Evolutionary conservation across 257 asterid genomes (phyloP), one percentile per base, ranked within the genome.

Genomic region (Solanum appendiculatum): DNA sequence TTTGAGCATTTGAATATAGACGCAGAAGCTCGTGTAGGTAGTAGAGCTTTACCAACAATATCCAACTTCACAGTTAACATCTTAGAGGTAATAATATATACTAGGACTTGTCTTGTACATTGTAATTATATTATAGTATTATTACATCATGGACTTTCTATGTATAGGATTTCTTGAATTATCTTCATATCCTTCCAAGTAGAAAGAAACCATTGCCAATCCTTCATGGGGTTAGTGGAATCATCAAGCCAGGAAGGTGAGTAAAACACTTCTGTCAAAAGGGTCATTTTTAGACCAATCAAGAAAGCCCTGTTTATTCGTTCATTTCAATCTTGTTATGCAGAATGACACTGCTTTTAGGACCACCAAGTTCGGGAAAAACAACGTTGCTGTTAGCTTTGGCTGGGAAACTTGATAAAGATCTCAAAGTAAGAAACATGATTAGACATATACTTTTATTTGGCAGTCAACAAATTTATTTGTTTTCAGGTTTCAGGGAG

Each of bases 331-430:
- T 70, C 88, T 92, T 69, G 51, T 83, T 89, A 74, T 85, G 90
- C 89, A 95, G 98, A 89, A 91, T 94, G 96, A 90, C 95, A 0
- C 89, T 96, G 85, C 98, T 96, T 77, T 83, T 96, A 77, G 99
- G 98, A 68, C 99, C 99, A 5, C 98, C 99, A 39, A 91, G 94
- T 88, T 95, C 98, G 3, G 99, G 99, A 21, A 96, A 96, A 88
- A 96, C 98, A 5, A 93, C 99, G n/a, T 85, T 96, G 92, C 90
- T 96, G 54, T 88, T 95, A 74, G 99, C 97, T 33, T 89, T 96
- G 92, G 98, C 99, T 15, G 98, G 98, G 89, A 94, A 94, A 89
- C 98, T 96, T 5, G 95, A 93, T 87, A 88, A 89, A 10, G 89
- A 91, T 86, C 88, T 96, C 23, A 91, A 92, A 86, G 98, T 95